phyloP scores from a whole-genome alignment of 768 basidiomycete genomes.

The Lentinula lateritia region DNA sequence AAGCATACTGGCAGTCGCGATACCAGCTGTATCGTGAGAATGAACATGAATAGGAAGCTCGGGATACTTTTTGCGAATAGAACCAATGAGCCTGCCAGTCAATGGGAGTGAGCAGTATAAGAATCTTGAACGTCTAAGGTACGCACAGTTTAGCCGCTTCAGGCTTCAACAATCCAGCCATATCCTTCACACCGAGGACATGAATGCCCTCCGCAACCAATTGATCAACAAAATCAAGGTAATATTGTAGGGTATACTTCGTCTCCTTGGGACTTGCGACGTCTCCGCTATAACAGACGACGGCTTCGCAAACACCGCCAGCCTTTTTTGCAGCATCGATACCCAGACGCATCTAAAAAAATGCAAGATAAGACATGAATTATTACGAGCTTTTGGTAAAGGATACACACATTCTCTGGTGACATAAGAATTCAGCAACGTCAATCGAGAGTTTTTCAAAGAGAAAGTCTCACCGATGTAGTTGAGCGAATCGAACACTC shows the following conservation, averaged over 20 bases:
- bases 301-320: slow-evolving; percentile 95
- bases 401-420: slow-evolving; percentile 61
- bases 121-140: neutral
- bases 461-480: slow-evolving; percentile 71
- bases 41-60: slow-evolving; percentile 99
- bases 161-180: slow-evolving; percentile 96
- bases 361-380: neutral
- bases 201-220: slow-evolving; percentile 94
- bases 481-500: slow-evolving; percentile 98
- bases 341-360: slow-evolving; percentile 83
- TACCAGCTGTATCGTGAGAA: slow-evolving; percentile 99
- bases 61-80: slow-evolving; percentile 93
- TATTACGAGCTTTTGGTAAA: neutral
- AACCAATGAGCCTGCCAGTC: slow-evolving; percentile 71
- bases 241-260: slow-evolving; percentile 97
- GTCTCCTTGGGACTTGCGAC: slow-evolving; percentile 91
- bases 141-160: slow-evolving; percentile 84
- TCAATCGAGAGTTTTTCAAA: neutral
- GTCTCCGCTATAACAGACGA: slow-evolving; percentile 98
- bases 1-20: slow-evolving; percentile 95
- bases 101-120: slow-evolving; percentile 6
- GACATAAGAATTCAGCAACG: slow-evolving; percentile 2
- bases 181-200: slow-evolving; percentile 96
- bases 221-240: slow-evolving; percentile 91
- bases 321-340: slow-evolving; percentile 99